These are phyloP conservation scores for Venturia oleaginea DNA, from an alignment of 2,329 filamentous ascomycete species.

Conservation along the genomic window DNA sequence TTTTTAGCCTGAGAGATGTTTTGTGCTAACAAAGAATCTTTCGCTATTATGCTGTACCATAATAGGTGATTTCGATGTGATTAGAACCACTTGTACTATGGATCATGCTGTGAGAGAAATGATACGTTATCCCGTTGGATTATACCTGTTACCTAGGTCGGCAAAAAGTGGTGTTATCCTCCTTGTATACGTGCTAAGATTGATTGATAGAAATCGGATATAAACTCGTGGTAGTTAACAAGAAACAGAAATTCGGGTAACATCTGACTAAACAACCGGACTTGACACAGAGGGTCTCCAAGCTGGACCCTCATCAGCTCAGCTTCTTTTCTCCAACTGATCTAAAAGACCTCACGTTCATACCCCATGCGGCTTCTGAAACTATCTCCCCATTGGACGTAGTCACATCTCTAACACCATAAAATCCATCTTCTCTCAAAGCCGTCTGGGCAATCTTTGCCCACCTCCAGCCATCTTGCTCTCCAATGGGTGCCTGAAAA, in stretches of 20 bases:
- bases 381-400: not conserved
- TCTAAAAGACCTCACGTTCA: constrained; percentile 6
- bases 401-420: not conserved
- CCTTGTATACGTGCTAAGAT: no score
- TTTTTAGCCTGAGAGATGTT: not conserved
- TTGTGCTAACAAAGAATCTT: not conserved
- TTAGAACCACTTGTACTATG: not conserved
- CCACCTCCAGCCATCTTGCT: not conserved
- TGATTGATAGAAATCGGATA: no score
- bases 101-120: not conserved
- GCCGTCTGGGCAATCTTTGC: not conserved
- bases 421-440: constrained; percentile 1
- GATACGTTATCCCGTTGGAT: not conserved
- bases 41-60: not conserved
- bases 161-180: no score
- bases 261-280: no score
- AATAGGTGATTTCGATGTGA: not conserved
- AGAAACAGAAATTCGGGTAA: no score
- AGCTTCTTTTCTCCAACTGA: not conserved
- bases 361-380: constrained; percentile 6
- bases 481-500: constrained; percentile 4
- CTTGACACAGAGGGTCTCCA: no score
- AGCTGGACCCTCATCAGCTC: not conserved
- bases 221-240: no score
- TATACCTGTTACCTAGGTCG: not conserved